Evolutionary conservation across 2,329 filamentous ascomycete species (phyloP), one percentile per base, ranked within the genome.

Genomic region (Sclerotinia nivalis): DNA sequence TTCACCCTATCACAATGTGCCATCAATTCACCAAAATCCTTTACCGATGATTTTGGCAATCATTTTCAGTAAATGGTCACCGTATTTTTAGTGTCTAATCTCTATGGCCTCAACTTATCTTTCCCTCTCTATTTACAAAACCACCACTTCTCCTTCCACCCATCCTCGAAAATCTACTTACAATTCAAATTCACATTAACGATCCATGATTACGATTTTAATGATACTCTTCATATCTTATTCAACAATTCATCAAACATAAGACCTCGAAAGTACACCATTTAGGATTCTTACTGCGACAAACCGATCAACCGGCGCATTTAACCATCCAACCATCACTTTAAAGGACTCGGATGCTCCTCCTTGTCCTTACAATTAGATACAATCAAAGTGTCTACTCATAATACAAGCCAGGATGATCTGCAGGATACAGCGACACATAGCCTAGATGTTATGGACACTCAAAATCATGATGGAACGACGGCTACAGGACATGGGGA

Each of bases 321-420:
- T 12, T 49, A 15, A 28, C 49, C 40, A 50, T 49, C 25, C 12
- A 50, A 55, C 45, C n/a, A 56, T 52, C 49, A 37, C 49, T 69
- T 54, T 43, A 49, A 65, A 65, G 67, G 67, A 69, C 67, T 69
- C 67, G 77, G 76, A 75, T 77, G 74, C 73, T 73, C 72, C 73
- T 77, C 75, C 76, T 76, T 74, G 76, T 77, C 76, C 77, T 74
- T 74, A 72, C 68, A 66, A 64, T 62, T 62, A 69, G 73, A 75
- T 71, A 75, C 73, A 70, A 74, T 70, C 77, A 78, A 77, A 75
- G 77, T 78, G 77, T 78, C 77, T 78, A 72, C 74, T 67, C 73
- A 71, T 69, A 74, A 72, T 70, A 68, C 59, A 66, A 71, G 69
- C 67, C 74, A 76, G 71, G 75, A 79, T 77, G 76, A 75, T 76